These are phyloP conservation scores for Xylaria sp. DNA, from an alignment of 2,329 filamentous ascomycete species.

Conservation along the genomic window DNA sequence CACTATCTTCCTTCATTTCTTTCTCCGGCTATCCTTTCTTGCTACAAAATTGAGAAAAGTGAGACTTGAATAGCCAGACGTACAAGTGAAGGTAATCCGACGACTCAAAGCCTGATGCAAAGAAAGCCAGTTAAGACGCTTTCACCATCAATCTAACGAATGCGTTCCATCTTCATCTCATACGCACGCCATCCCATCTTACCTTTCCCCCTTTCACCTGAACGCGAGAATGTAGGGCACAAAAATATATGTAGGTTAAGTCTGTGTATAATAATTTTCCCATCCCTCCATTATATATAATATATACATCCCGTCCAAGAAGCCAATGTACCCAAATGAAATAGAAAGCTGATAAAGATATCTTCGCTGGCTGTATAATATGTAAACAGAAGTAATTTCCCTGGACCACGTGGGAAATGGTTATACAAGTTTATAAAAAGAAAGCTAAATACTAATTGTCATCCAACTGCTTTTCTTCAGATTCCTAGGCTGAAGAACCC, in stretches of 20 bases:
- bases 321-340: not conserved
- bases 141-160: not conserved
- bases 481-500: slow-evolving; percentile 28
- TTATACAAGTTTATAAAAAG: slow-evolving; percentile 20
- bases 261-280: not conserved
- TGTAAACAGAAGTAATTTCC: slow-evolving; percentile 25
- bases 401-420: slow-evolving; percentile 4
- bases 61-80: not conserved
- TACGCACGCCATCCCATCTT: not conserved
- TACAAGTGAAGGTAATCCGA: not conserved
- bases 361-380: slow-evolving; percentile 25
- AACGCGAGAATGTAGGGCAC: not conserved
- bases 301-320: not conserved
- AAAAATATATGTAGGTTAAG: not conserved
- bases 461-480: slow-evolving; percentile 1
- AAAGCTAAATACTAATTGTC: not conserved
- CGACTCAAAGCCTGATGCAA: not conserved
- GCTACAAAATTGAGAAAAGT: not conserved
- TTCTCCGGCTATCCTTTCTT: not conserved
- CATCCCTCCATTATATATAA: not conserved
- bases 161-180: not conserved
- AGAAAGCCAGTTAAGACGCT: not conserved
- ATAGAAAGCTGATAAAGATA: slow-evolving; percentile 20
- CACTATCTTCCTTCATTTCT: not conserved
- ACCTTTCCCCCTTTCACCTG: not conserved